Evolutionary conservation across 164 flowering plant genomes (phyloP), one percentile per base, ranked within the genome.

Genomic region (Berberis thunbergii): DNA sequence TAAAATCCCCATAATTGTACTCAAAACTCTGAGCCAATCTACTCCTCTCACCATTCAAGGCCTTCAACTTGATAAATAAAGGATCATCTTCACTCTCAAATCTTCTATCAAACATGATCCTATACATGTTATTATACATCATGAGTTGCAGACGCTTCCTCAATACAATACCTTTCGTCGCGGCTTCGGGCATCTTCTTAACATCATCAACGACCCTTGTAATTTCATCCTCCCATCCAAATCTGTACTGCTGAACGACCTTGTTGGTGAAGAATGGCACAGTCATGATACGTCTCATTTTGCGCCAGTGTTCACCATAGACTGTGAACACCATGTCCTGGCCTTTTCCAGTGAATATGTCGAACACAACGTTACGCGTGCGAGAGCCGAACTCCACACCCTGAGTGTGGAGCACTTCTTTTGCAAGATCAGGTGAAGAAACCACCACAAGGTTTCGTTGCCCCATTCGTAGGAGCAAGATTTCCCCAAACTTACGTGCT

Each of bases 241-340:
- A 26, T 57, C 93, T 59, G 67, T 89, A 79, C 73, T 87, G 93
- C 72, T 85, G 96, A 7, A 89, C 96, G 2, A 88, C 96, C 76
- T 85, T 89, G 80, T 89, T 87, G 6, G 96, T 89, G 78, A 89
- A 89, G 67, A 89, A 89, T 3, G 96, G 96, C 2, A 89, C 89
- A 10, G 96, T 89, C 96, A 89, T 89, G 75, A 89, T 89, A 45
- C 96, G 53, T 39, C 96, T 40, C 96, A 89, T 89, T 80, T 89
- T 89, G 62, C 96, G 61, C 96, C 96, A 88, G 60, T 86, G 96
- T 75, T 88, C 96, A 0, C 96, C 96, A 73, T 87, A 87, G 13
- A 87, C 86, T 0, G 96, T 89, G 72, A 89, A 89, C 57, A 89
- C 96, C 96, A 89, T 89, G 65, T 87, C 96, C 72, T 89, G 96